Evolutionary conservation across 345 rosid genomes (phyloP).

Genomic region (Erodium maritimum): DNA sequence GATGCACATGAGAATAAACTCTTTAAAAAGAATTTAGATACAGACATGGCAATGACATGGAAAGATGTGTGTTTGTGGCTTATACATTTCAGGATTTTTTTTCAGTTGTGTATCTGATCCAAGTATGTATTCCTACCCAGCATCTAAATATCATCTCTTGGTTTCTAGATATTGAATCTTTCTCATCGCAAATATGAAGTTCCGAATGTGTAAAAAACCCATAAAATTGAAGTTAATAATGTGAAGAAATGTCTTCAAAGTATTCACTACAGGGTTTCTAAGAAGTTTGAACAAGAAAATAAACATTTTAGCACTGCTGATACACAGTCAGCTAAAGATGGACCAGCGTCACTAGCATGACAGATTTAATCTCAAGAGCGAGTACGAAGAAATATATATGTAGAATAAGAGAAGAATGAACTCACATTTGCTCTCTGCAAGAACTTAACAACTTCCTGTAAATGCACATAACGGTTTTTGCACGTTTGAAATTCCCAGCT

Average conservation of each 20-base stretch:
- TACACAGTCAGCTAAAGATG: not conserved
- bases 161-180: not conserved
- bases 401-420: slow-evolving; percentile 8
- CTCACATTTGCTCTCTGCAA: slow-evolving; percentile 97
- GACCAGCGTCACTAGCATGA: not conserved
- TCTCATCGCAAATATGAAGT: not conserved
- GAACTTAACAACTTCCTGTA: slow-evolving; percentile 69
- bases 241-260: not conserved
- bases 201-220: too few relatives aligned
- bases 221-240: too few relatives aligned
- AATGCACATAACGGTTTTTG: slow-evolving; percentile 74
- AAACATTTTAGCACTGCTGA: not conserved
- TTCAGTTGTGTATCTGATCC: too few relatives aligned
- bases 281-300: too few relatives aligned
- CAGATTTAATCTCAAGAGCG: not conserved
- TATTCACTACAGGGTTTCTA: too few relatives aligned
- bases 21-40: too few relatives aligned
- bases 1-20: too few relatives aligned
- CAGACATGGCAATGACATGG: not conserved
- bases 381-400: not conserved
- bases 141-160: not conserved
- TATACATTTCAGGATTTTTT: not conserved
- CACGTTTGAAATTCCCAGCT: slow-evolving; percentile 66
- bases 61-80: not conserved
- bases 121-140: too few relatives aligned